phyloP scores from a whole-genome alignment of 805 yeast genomes.

The Ascoidea asiatica region DNA sequence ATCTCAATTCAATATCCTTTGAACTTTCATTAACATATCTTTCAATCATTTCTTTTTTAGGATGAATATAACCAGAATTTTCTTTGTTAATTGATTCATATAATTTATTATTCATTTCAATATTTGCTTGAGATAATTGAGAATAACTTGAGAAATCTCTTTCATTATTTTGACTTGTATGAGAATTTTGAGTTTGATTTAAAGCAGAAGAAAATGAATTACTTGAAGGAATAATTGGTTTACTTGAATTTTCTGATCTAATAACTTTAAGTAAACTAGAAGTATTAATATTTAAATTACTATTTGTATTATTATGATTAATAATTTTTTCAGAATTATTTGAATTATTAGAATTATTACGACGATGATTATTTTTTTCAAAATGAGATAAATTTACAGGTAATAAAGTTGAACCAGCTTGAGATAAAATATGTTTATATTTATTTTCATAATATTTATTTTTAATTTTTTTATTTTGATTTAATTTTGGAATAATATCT shows the following conservation, averaged over 20 bases:
- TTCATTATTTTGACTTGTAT: too few relatives aligned
- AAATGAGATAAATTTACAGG: neutral
- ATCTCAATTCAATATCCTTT: neutral
- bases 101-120: neutral
- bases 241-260: neutral
- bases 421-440: neutral
- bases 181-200: too few relatives aligned
- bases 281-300: too few relatives aligned
- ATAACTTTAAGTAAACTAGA: too few relatives aligned
- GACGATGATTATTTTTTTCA: neutral
- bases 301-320: neutral
- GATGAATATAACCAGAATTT: neutral
- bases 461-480: neutral
- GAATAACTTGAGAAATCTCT: neutral
- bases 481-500: neutral
- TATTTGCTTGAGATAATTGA: neutral
- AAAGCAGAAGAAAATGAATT: neutral
- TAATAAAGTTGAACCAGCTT: neutral
- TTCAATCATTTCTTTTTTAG: neutral
- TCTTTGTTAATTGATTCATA: neutral
- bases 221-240: neutral
- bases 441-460: neutral
- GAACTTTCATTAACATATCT: neutral
- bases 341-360: neutral
- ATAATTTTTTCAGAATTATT: neutral